Base-by-base conservation (phyloP, 768 basidiomycete genomes). In the Pleurotus citrinopileatus region DNA sequence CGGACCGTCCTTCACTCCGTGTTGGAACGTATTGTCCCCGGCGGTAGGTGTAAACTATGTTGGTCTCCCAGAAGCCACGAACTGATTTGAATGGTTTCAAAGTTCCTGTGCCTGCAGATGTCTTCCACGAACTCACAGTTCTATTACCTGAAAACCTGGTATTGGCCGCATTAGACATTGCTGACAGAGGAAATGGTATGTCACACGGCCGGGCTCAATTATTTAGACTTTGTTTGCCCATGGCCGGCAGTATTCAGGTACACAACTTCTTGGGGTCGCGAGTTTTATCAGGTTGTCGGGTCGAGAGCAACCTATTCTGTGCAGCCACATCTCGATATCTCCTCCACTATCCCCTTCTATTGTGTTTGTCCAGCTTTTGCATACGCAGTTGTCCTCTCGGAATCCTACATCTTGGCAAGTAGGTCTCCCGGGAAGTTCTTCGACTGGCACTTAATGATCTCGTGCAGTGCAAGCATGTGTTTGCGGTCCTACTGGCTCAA, bases 341-440 rank as follows among this genome's bases (percentile, higher is more conserved):
- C 52, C 9, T 26, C 19, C 22, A 28, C 13, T 29, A 23, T 45
- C 27, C 20, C 28, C 19, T 77, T 77, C 56, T 90, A 84, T 57
- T 92, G 91, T 65, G 79, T 84, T 12, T 93, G 90, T 61, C 86
- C 88, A 2, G 82, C 91, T 0, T 92, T 89, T 61, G 67, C 80
- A 3, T 83, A 80, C 55, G 75, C 80, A 4, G 86, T 89, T 15
- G 67, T 92, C 28, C 69, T 79, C 44, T 73, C 80, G 15, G 76
- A 78, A 42, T 77, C 80, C 1, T 82, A 89, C 62, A 61, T 83
- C 17, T 84, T 87, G 86, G 91, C 87, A 52, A 28, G 73, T 63
- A 25, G 1, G 6, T 6, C 20, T 17, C 8, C 29, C 53, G 27
- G 70, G 52, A 36, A 50, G 20, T 45, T 13, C 32, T 42, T 50